phyloP scores from a whole-genome alignment of 768 basidiomycete species.

The Phaeotremella fagi region DNA sequence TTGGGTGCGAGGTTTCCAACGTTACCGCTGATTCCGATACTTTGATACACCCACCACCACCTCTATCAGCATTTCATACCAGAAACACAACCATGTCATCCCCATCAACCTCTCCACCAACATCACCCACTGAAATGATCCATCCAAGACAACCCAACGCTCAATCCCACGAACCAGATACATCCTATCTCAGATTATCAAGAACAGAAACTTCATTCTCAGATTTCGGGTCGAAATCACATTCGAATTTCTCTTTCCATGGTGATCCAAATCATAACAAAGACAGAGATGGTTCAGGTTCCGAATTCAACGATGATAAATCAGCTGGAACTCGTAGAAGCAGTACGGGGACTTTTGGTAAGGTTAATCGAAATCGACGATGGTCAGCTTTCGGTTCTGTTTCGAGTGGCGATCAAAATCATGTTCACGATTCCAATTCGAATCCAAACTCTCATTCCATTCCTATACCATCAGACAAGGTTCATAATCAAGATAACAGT shows the following conservation, averaged over 20 bases:
- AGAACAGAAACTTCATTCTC: not conserved
- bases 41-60: no score
- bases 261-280: not conserved
- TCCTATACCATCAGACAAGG: not conserved
- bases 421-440: not conserved
- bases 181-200: not conserved
- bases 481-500: not conserved
- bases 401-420: not conserved
- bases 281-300: not conserved
- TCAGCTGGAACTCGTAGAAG: not conserved
- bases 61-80: conserved; percentile 6
- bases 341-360: conserved; percentile 13
- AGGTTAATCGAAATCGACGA: not conserved
- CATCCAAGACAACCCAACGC: not conserved
- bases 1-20: no score
- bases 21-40: no score
- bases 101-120: not conserved
- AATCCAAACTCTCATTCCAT: no score
- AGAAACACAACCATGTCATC: not conserved
- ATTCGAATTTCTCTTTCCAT: not conserved
- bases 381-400: conserved; percentile 1
- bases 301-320: not conserved
- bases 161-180: no score
- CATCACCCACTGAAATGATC: not conserved
- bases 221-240: not conserved